Percentiles rank a stretch among this genome's conserved stretches.
phyloP scores from a whole-genome alignment of 768 basidiomycete genomes.

The Tulasnella sp. region DNA sequence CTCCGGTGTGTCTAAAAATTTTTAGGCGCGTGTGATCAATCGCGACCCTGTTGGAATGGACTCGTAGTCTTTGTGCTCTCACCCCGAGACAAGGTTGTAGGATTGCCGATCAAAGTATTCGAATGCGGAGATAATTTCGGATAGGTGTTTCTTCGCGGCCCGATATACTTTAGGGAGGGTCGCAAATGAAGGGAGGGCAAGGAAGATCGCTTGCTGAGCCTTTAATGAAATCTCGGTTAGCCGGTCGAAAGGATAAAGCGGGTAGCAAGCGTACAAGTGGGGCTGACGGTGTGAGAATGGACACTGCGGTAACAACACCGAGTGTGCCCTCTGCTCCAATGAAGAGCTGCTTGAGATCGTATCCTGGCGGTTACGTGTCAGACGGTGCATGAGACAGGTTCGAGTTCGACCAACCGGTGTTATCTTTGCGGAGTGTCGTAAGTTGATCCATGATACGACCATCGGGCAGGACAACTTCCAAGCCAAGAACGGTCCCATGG shows the following conservation, averaged over 20 bases:
- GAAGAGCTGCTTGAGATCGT: constrained; percentile 96
- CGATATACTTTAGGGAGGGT: constrained; percentile 81
- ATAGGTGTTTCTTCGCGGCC: constrained; percentile 66
- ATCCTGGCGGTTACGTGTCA: constrained; percentile 42
- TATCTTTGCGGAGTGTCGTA: constrained; percentile 90
- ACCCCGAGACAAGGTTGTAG: constrained; percentile 55
- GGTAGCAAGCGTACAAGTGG: constrained; percentile 30
- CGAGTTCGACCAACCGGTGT: constrained; percentile 59
- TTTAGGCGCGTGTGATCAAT: background rate
- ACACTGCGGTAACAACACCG: constrained; percentile 89
- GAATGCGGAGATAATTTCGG: constrained; percentile 95
- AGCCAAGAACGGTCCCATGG: constrained; percentile 87
- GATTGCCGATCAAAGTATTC: constrained; percentile 89
- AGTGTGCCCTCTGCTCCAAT: constrained; percentile 97
- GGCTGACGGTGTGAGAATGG: constrained; percentile 81
- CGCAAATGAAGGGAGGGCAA: constrained; percentile 79
- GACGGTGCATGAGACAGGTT: background rate
- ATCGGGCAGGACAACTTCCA: constrained; percentile 93
- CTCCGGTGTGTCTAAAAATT: constrained; percentile 67
- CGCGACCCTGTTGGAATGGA: background rate
- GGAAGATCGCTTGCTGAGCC: constrained; percentile 84
- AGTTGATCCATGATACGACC: constrained; percentile 85
- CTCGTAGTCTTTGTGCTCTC: constrained; percentile 15
- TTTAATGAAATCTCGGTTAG: constrained; percentile 29
- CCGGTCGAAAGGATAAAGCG: background rate